Evolutionary conservation across 345 rosid species (phyloP), one percentile per base, ranked within the genome.

Genomic region (Chamaenerion angustifolium): DNA sequence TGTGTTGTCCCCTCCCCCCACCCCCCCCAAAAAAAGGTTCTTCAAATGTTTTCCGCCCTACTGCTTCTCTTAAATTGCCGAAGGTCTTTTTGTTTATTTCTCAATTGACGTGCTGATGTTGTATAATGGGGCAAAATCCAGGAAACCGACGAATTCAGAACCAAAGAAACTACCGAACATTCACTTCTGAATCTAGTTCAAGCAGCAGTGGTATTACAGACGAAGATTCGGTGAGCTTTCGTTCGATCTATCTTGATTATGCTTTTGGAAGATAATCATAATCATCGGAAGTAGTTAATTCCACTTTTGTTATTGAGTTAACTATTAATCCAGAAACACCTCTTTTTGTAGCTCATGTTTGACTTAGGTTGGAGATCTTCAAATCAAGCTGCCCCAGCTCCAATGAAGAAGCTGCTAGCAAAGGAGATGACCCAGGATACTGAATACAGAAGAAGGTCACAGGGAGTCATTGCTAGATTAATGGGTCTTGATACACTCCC

Each of bases 401-500:
- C 86, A 0, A 78, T 81, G 71, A 80, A 81, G 71, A 80, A 73
- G 66, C 68, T 86, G 61, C 66, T 86, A 54, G 89, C 84, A 8
- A 77, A 80, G 67, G 94, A 85, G 74, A 85, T 88, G 96, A 71
- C 82, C 4, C 78, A 63, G 71, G 94, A 85, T 47, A 68, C 68
- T 43, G 92, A 78, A 66, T 56, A 76, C 52, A 93, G 75, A 61
- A 78, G 71, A 55, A 76, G 86, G 56, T 60, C 95, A 46, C 95
- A 90, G 4, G 71, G 88, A 59, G 80, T 85, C 55, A 83, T 93
- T 65, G 99, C 92, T 5, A 72, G 88, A 59, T 62, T 93, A 62
- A 93, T 88, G 99, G 99, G 99, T 63, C 80, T 93, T 35, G 97
- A 93, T 48, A 92, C 83, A 68, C 95, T 96, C 11, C 65, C 80